Evolutionary conservation across 202 grass and related monocot species (phyloP), one percentile per base, ranked within the genome.

Genomic region (Zizania palustris): DNA sequence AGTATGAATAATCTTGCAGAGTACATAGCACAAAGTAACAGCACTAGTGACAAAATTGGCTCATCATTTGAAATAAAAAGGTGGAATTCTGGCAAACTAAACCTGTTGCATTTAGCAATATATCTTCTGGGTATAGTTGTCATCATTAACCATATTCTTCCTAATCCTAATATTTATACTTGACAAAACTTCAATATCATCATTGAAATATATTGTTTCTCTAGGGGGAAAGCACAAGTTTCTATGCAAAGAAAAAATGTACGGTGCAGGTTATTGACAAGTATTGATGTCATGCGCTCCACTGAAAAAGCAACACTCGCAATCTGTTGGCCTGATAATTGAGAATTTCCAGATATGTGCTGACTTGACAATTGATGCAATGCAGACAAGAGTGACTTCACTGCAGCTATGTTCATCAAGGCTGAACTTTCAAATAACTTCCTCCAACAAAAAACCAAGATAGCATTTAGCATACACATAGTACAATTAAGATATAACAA

Each of bases 341-440:
- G 87, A 65, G 79, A 83, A 85, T 73, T 83, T 85, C 85, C 85
- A 38, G 77, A 88, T 72, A 92, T 87, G 82, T 86, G 93, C 43
- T 98, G 91, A 84, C 91, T 92, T 86, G 95, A 98, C 71, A 98
- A 84, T 77, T 98, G 95, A 83, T 85, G 66, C 75, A 98, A 79
- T 65, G 95, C 91, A 82, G 95, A 92, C 64, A 98, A 65, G 76
- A 98, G 91, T 69, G 95, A 98, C 80, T 95, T 98, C 63, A 98
- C 95, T 35, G 95, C 87, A 80, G 89, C 83, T 65, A 98, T 73
- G 68, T 85, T 91, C 95, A 98, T 98, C 77, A 98, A 76, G 71
- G 85, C 89, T 72, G 95, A 98, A 88, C 95, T 98, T 90, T 98
- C 95, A 80, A 98, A 98, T 50, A 98, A 77, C 95, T 98, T 86